Evolutionary conservation across 352 stramenopile species (phyloP), one percentile per base, ranked within the genome.

Genomic region (Phytopythium montanum): DNA sequence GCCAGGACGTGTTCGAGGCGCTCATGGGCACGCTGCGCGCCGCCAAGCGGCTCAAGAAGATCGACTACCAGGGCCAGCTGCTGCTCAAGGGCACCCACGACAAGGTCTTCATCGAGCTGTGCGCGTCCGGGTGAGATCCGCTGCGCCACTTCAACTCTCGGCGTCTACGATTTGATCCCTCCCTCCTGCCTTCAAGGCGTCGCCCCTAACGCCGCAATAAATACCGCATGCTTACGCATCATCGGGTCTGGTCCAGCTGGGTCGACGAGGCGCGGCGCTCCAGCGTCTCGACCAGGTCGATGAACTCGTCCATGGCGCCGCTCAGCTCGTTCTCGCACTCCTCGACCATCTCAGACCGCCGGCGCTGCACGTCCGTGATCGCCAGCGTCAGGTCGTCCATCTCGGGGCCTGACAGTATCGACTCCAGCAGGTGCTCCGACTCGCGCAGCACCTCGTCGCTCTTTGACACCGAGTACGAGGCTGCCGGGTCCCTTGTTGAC

Each of bases 61-160:
- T 95, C 61, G 72, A 86, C 46, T 95, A 88, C 72, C 58, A 86
- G 42, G 86, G 86, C 23, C 84, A 94, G 61, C 63, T 95, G 45
- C 70, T 95, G 52, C 70, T 95, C 61, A 95, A 95, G 66, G 86
- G 86, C 54, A 65, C 78, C 34, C 72, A 92, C 65, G 84, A 95
- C 69, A 81, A 89, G 33, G 75, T 91, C 25, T 81, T 85, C 57
- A 93, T 95, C 57, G 54, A 76, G 54, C 72, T 94, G 56, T 62
- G 89, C 28, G 70, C 59, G 28, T 82, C 64, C 57, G 26, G 39
- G n/a, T 53, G 56, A 54, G 18, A n/a, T n/a, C n/a, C n/a, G n/a
- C n/a, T 34, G 23, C 23, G 42, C 13, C 50, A 57, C 44, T 45
- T 45, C 39, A 45, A 45, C 39, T 25, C 39, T 25, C 14, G 39